phyloP scores from a whole-genome alignment of 768 basidiomycete genomes.

The Lactarius akahatsu region DNA sequence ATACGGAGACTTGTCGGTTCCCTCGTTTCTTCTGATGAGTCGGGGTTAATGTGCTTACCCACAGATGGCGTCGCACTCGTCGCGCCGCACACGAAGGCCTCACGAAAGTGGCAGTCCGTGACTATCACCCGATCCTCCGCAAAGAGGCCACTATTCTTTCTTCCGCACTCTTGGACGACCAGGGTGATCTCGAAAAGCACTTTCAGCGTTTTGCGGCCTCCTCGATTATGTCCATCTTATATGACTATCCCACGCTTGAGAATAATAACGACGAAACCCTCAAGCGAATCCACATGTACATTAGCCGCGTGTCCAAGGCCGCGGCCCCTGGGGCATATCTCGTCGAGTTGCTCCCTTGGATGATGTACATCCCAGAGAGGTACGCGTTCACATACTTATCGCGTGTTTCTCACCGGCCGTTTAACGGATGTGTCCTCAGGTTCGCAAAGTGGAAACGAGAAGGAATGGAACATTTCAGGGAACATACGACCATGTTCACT shows the following conservation, averaged over 20 bases:
- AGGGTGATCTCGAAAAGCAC: conserved; percentile 1
- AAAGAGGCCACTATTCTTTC: conserved; percentile 17
- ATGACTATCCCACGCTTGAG: conserved; percentile 19
- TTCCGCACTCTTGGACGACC: not conserved
- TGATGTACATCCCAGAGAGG: conserved; percentile 26
- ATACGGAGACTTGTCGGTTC: conserved; percentile 31
- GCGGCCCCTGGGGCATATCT: conserved; percentile 26
- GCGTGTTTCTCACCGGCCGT: too few relatives aligned
- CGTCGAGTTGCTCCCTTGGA: conserved; percentile 31
- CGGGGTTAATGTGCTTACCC: not conserved
- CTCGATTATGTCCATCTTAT: conserved; percentile 10
- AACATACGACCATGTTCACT: conserved; percentile 24
- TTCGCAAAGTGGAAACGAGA: conserved; percentile 33
- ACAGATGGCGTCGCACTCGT: conserved; percentile 20
- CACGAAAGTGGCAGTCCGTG: conserved; percentile 1
- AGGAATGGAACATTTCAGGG: conserved; percentile 14
- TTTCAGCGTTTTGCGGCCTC: conserved; percentile 11
- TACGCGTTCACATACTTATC: not conserved
- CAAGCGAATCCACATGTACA: conserved; percentile 2
- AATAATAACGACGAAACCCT: conserved; percentile 13
- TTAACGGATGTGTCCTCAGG: not conserved
- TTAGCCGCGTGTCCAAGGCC: conserved; percentile 7
- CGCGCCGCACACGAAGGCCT: conserved; percentile 19
- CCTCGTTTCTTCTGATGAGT: not conserved
- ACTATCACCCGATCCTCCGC: conserved; percentile 7